Base-by-base conservation (phyloP, 2,329 filamentous ascomycete species). In the Elsinoe arachidis region DNA sequence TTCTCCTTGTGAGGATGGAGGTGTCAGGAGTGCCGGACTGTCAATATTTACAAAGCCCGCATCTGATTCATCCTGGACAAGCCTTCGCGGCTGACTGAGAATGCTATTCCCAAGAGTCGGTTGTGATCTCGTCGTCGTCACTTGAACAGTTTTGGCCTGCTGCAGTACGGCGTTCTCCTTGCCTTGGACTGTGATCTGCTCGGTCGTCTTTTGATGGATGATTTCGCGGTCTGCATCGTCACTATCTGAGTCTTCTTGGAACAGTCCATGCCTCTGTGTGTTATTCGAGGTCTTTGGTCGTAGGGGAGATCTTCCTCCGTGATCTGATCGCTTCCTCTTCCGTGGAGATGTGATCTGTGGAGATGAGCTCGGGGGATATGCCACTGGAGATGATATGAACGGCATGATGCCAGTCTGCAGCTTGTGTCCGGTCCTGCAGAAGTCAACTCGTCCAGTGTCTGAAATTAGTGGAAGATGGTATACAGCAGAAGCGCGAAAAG, bases 381-480 rank as follows among this genome's bases (percentile, higher is more conserved):
- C 66, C 17, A 83, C 70, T 2, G 83, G 80, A 12, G 84, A 84
- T 5, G 84, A 85, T 38, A 80, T 75, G 37, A 78, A 75, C 23
- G 81, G 72, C 82, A 87, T 86, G 56, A 78, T 80, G 76, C 77
- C 37, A 33, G 23, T 19, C 12, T 12, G 11, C 14, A 39, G 7
- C 14, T 4, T 35, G 11, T 12, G 37, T 17, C 6, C 7, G 9
- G 10, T 19, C 12, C 41, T 14, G 37, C 15, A 39, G 37, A n/a
- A 5, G 37, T 23, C 41, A 30, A 12, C 2, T 12, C 7, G 11
- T 19, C 26, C 41, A 23, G 30, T 15, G 26, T 35, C 26, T 15
- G 26, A 21, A 19, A 46, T 5, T 14, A 14, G 2, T 30, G 26
- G 9, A 30, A 30, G 26, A 7, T 30, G 26, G 26, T 30, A 30